Base-by-base conservation (phyloP, 164 flowering plant genomes). In the Nelumbo lutea region DNA sequence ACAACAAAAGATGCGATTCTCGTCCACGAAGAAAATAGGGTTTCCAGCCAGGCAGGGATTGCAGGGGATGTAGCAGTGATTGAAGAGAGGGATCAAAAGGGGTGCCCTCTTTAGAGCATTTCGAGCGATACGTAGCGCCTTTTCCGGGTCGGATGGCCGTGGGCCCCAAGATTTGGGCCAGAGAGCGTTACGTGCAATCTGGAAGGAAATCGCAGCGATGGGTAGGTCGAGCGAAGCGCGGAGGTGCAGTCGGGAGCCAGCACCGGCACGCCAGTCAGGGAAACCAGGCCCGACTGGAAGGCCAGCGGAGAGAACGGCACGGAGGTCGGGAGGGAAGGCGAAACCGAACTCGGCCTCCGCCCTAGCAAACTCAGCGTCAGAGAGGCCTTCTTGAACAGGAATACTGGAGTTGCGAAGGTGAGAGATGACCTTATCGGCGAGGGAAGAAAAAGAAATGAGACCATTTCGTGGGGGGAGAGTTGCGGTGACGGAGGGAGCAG, bases 81-180 rank as follows among this genome's bases (percentile, higher is more conserved):
- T 80, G 81, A 90, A 92, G 58, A 95, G 77, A 14, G 99, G 99
- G 9, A 95, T 82, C 70, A 95, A 65, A 8, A 88, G 87, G 0
- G 99, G 99, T 0, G 92, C 94, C 55, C 84, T 76, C 70, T 85
- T 89, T 8, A 95, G 81, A 0, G 90, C 86, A 42, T 78, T 79
- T 52, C 99, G 72, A 0, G 96, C 97, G 48, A 83, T 64, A 61
- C 86, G 83, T 1, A 96, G 53, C 1, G 97, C 98, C 48, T 82
- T 85, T 52, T 91, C 93, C 40, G 97, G 97, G 78, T 93, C 93
- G 57, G 86, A 44, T 0, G 99, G 99, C 41, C 83, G 74, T 15
- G 83, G 73, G 0, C 99, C 98, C 99, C 99, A 93, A 0, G 96
- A 86, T 64, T 90, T 90, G 52, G 95, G 86, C 99, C 98, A 93